Base-by-base conservation (phyloP, 306 rosid species). In the Rosa rugosa region DNA sequence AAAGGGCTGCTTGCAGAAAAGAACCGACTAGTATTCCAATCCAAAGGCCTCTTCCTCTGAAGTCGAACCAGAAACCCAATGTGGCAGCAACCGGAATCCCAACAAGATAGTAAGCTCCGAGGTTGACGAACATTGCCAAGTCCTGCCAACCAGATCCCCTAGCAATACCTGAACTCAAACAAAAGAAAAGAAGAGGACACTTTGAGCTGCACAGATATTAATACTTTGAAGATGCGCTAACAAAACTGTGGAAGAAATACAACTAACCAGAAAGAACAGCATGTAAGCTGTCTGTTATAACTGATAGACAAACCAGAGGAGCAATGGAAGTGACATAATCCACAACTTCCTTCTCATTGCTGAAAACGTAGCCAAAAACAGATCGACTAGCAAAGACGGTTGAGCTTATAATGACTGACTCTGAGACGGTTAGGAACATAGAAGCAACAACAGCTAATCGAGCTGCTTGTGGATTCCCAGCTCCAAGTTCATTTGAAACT, bases 111-210 rank as follows among this genome's bases (percentile, higher is more conserved):
- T 73, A 91, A 22, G 97, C 86, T 8, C 97, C 92, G 6, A 91
- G 73, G 75, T 91, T 91, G 13, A 88, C 83, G 75, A 77, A 91
- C 69, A 89, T 87, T 56, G 89, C 92, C 16, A 88, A 11, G 51
- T 89, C 78, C 75, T 91, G 94, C 97, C 94, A 88, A 40, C 97
- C 94, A 85, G 87, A 89, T 25, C 97, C 92, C 83, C 92, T 88
- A 80, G 97, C 91, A 81, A 86, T 74, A 57, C 94, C 97, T 91
- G 62, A 80, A 50, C 47, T 42, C 17, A 69, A 17, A 69, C 59
- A 12, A 53, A 51, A 65, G 4, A 34, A 5, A 3, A 11, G 6
- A 77, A 22, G 4, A 9, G 2, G n/a, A 65, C 3, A 13, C 36
- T 12, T 49, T 50, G 38, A 34, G 50, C 11, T 47, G 44, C 12